Percentiles rank a stretch among this genome's conserved stretches.
Evolutionary conservation across 2,329 filamentous ascomycete genomes (phyloP).

Genomic region (Cercospora sp.): DNA sequence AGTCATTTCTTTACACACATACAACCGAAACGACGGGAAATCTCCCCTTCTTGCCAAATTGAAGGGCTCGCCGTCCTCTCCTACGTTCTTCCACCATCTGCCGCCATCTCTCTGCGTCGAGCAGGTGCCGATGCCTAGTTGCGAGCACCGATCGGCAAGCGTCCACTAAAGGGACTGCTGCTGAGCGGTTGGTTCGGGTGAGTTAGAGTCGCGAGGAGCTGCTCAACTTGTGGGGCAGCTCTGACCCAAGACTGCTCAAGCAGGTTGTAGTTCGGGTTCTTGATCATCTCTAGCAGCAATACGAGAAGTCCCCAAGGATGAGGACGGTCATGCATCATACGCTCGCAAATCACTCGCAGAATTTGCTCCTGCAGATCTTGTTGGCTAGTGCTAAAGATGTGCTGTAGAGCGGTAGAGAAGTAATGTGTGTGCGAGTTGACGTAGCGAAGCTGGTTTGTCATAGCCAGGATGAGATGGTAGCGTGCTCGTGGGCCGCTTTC

Average conservation of each 20-base stretch:
- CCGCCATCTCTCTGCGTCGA: neutral
- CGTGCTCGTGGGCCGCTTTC: slow-evolving; percentile 74
- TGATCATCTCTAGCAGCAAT: slow-evolving; percentile 82
- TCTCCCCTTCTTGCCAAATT: slow-evolving; percentile 26
- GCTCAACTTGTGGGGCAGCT: slow-evolving; percentile 73
- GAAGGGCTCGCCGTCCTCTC: slow-evolving; percentile 20
- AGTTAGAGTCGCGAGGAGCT: slow-evolving; percentile 24
- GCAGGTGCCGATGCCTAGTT: slow-evolving; percentile 2
- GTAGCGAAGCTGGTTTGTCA: slow-evolving; percentile 88
- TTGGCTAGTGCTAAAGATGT: slow-evolving; percentile 71
- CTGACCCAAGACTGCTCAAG: slow-evolving; percentile 93
- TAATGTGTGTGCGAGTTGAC: slow-evolving; percentile 89
- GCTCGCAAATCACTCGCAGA: slow-evolving; percentile 81
- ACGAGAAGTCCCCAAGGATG: slow-evolving; percentile 95
- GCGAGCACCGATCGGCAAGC: slow-evolving; percentile 10
- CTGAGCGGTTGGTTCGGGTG: slow-evolving; percentile 25
- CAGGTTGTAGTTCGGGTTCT: slow-evolving; percentile 88
- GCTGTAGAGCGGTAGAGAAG: slow-evolving; percentile 81
- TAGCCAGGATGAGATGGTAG: slow-evolving; percentile 79
- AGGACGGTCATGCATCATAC: slow-evolving; percentile 82
- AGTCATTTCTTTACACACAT: neutral
- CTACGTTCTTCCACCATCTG: neutral
- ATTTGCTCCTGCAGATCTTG: slow-evolving; percentile 84
- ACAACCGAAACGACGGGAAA: neutral
- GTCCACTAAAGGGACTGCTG: slow-evolving; percentile 33